Evolutionary conservation across 2,329 filamentous ascomycete species (phyloP).

Genomic region (Penicillium sp.): DNA sequence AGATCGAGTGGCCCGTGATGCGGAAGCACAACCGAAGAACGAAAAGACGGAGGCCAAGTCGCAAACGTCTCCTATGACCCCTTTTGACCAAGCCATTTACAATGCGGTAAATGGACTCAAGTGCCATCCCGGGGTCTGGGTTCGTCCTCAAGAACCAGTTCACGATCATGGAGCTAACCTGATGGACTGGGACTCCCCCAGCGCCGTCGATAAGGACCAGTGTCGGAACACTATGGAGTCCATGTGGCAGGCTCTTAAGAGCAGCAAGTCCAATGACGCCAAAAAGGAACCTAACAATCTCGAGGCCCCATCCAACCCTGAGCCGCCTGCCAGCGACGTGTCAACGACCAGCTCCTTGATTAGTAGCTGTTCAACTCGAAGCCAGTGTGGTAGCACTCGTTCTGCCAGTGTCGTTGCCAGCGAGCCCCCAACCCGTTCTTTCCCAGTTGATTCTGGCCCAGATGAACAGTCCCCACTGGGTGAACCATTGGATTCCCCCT

Average conservation of each 20-base stretch:
- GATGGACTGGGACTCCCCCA: too few species aligned
- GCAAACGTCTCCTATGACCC: neutral
- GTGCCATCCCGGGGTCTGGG: neutral
- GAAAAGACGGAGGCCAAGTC: neutral
- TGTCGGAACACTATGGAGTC: too few species aligned
- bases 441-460: neutral
- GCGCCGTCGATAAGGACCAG: too few species aligned
- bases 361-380: neutral
- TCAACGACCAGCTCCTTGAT: neutral
- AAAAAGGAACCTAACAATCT: neutral
- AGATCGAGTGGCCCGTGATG: slow-evolving; percentile 13
- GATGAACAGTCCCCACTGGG: neutral
- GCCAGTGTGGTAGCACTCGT: neutral
- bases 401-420: neutral
- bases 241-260: too few species aligned
- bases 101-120: neutral
- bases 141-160: neutral
- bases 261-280: neutral
- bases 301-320: neutral
- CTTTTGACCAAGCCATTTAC: neutral
- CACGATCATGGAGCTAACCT: neutral
- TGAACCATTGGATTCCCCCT: neutral
- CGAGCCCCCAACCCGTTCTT: neutral
- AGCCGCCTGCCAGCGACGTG: neutral
- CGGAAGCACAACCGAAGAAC: slow-evolving; percentile 6